These are phyloP conservation scores for Talaromyces atroroseus DNA, from an alignment of 2,329 filamentous ascomycete genomes.

Conservation along the genomic window DNA sequence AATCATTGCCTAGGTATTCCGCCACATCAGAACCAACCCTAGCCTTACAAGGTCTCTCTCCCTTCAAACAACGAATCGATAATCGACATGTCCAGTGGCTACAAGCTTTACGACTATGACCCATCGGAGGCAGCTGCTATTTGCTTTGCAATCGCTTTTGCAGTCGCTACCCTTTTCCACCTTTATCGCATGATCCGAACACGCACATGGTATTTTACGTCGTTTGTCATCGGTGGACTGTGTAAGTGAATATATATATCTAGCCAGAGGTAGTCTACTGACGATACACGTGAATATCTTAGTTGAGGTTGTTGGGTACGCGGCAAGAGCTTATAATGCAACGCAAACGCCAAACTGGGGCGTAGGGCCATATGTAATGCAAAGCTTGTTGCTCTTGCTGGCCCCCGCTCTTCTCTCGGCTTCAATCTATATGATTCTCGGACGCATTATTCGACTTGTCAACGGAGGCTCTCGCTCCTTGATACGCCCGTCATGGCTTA, in stretches of 20 bases:
- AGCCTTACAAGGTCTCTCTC: no score
- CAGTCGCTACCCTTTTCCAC: constrained; percentile 38
- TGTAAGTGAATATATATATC: constrained; percentile 24
- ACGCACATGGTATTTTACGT: constrained; percentile 45
- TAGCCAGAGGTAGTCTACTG: background rate
- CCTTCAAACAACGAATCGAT: constrained; percentile 2
- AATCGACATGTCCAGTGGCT: constrained; percentile 11
- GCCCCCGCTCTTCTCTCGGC: constrained; percentile 34
- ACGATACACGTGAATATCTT: background rate
- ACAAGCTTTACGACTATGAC: constrained; percentile 34
- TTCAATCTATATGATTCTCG: constrained; percentile 30
- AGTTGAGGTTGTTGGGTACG: constrained; percentile 5
- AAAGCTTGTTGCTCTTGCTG: constrained; percentile 21
- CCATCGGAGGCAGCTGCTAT: constrained; percentile 43
- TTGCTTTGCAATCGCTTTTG: constrained; percentile 45
- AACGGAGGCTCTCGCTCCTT: constrained; percentile 24
- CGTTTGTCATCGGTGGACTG: constrained; percentile 34
- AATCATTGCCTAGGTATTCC: no score
- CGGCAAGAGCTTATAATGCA: constrained; percentile 2
- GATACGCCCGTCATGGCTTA: constrained; percentile 26
- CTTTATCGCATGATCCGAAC: constrained; percentile 38
- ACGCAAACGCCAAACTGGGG: background rate
- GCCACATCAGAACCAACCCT: no score
- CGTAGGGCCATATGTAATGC: background rate
- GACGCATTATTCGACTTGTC: constrained; percentile 25